Base-by-base conservation (phyloP, 176 grass and related monocot species). In the Alloteropsis semialata region DNA sequence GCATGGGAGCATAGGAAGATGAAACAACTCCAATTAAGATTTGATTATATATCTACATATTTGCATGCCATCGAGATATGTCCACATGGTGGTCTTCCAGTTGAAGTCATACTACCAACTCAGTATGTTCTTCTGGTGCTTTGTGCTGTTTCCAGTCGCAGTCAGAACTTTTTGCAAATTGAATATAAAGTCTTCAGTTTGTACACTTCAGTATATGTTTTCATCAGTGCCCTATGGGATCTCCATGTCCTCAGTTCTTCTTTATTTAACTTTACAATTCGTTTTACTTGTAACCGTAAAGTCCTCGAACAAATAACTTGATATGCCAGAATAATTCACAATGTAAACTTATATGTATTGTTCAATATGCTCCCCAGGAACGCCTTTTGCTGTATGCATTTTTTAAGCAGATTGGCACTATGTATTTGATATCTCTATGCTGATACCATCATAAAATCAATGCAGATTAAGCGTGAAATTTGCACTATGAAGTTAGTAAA, bases 401-500 rank as follows among this genome's bases (percentile, higher is more conserved):
- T 55, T 42, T 38, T 37, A 81, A 84, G 17, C 15, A 49, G 24
- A 28, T 32, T 51, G 6, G 5, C 4, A 65, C 17, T 46, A 13
- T 33, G 0, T 78, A 66, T 62, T 66, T 77, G 13, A 82, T 65
- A 77, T n/a, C n/a, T 41, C 17, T 68, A 34, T 79, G 28, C 74
- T 92, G 41, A 80, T 45, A 76, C 43, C 12, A 21, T 83, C 74
- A 18, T 83, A 33, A 70, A 83, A 43, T 86, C 29, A 63, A 65
- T 93, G 93, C 93, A 99, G 96, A 99, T 99, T 78, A 94, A 89
- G 82, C 82, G 96, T 29, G 96, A 99, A 78, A 96, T 99, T 75
- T 93, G 93, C 38, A 99, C 90, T 36, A 99, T 99, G 96, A 99
- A 99, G 87, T 83, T 96, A 89, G 88, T 99, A 78, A 90, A 85